phyloP scores from a whole-genome alignment of 2,329 filamentous ascomycete species.

The Botrytis elliptica region DNA sequence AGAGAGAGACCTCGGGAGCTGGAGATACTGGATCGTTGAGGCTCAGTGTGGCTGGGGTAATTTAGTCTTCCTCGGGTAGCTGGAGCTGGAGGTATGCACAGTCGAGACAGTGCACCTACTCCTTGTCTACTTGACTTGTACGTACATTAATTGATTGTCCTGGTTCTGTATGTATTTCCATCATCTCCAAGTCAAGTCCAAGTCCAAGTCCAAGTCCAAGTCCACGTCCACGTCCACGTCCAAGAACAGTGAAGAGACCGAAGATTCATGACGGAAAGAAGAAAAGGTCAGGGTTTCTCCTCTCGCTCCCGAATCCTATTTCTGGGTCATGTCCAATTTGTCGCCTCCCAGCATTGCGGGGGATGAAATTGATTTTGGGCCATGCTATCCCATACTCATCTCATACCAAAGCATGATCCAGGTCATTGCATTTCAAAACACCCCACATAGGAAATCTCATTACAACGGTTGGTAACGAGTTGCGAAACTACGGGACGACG shows the following conservation, averaged over 20 bases:
- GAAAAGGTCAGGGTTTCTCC: background rate
- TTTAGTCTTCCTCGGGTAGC: background rate
- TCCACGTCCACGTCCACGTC: too few relatives aligned
- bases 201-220: background rate
- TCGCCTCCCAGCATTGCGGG: constrained; percentile 3
- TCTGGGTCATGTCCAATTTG: background rate
- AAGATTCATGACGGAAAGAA: background rate
- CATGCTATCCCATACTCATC: background rate
- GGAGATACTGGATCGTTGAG: background rate
- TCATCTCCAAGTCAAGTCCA: background rate
- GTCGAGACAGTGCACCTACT: background rate
- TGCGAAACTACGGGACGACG: background rate
- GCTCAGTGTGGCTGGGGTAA: constrained; percentile 13
- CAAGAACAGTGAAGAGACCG: background rate
- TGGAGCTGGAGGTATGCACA: background rate
- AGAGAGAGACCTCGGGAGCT: background rate
- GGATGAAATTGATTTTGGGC: background rate
- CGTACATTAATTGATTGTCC: background rate
- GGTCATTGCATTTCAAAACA: background rate
- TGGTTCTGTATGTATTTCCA: background rate
- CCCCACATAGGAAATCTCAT: background rate
- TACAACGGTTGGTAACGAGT: constrained; percentile 1
- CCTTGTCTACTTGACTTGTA: too few relatives aligned
- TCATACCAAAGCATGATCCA: background rate
- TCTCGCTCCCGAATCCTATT: background rate